Conservation (phyloP, 2,329 filamentous ascomycete species). For the Atkinsonella hypoxylon region DNA sequence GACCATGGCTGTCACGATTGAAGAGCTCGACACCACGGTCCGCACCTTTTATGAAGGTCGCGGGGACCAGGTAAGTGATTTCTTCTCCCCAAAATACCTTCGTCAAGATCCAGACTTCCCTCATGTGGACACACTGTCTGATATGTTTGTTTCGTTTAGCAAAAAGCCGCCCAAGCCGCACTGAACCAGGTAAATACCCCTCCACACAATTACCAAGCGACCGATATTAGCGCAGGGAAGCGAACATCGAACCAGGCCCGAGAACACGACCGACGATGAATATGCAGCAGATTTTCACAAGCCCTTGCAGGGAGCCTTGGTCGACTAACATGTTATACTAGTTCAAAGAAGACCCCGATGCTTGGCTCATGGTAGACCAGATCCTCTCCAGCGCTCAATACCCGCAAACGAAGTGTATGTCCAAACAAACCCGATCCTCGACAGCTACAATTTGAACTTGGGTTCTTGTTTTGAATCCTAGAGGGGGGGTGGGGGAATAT, state of each 20-base stretch:
- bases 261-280: neutral
- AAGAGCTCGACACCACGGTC: constrained; percentile 93
- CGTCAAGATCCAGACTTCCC: neutral
- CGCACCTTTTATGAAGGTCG: constrained; percentile 95
- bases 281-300: too few relatives aligned
- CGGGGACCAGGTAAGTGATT: constrained; percentile 66
- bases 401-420: constrained; percentile 89
- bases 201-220: neutral
- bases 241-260: neutral
- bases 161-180: constrained; percentile 90
- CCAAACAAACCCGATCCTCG: neutral
- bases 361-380: constrained; percentile 95
- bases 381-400: constrained; percentile 90
- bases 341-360: constrained; percentile 99
- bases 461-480: neutral
- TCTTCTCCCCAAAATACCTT: neutral
- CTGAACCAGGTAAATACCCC: constrained; percentile 65
- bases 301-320: neutral
- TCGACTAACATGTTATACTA: constrained; percentile 26
- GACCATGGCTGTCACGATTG: constrained; percentile 60
- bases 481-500: neutral
- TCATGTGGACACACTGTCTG: constrained; percentile 18
- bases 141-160: constrained; percentile 40
- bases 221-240: neutral
- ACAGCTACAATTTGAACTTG: neutral